Percentiles rank a stretch among this genome's conserved stretches.
Evolutionary conservation across 495 filamentous ascomycete genomes (phyloP).

Genomic region (Lepidopterella palustris): DNA sequence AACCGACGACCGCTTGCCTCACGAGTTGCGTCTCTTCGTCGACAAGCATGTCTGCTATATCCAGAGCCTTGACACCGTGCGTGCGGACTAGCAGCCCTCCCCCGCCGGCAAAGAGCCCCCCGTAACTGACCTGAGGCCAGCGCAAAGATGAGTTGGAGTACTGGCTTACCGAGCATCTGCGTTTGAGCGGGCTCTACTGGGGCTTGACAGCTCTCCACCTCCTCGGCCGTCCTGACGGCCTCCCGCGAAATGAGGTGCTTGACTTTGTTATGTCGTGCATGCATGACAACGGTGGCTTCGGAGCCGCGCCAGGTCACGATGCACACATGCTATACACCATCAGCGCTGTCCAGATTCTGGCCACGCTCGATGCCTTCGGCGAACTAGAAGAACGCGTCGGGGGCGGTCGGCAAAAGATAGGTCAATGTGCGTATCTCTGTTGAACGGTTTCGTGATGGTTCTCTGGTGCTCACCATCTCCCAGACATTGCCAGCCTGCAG

Average conservation of each 20-base stretch:
- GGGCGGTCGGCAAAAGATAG: constrained; percentile 64
- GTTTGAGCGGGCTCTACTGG: constrained; percentile 94
- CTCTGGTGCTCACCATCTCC: constrained; percentile 7
- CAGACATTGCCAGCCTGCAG: constrained; percentile 78
- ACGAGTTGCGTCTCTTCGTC: constrained; percentile 57
- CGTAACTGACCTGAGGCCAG: constrained; percentile 41
- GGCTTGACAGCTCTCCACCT: constrained; percentile 84
- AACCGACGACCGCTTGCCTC: constrained; percentile 41
- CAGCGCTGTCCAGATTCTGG: constrained; percentile 87
- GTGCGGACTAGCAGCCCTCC: constrained; percentile 30
- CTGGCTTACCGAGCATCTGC: constrained; percentile 93
- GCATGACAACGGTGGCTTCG: constrained; percentile 81
- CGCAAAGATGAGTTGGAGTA: constrained; percentile 91
- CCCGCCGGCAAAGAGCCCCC: constrained; percentile 1
- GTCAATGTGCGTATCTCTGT: constrained; percentile 54
- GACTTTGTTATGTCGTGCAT: constrained; percentile 90
- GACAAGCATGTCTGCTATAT: constrained; percentile 89
- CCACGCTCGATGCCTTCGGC: constrained; percentile 73
- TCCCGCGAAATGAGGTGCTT: constrained; percentile 75
- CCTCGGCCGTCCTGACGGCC: constrained; percentile 67
- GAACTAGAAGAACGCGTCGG: constrained; percentile 63
- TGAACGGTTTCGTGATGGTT: background rate
- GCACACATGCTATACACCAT: constrained; percentile 92
- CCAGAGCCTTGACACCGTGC: constrained; percentile 79
- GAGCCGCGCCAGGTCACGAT: constrained; percentile 89